A percentile compares a stretch with the other conserved stretches of the same genome.
These are phyloP conservation scores for Venturia carpophila DNA, from an alignment of 2,329 filamentous ascomycete genomes.

Conservation along the genomic window DNA sequence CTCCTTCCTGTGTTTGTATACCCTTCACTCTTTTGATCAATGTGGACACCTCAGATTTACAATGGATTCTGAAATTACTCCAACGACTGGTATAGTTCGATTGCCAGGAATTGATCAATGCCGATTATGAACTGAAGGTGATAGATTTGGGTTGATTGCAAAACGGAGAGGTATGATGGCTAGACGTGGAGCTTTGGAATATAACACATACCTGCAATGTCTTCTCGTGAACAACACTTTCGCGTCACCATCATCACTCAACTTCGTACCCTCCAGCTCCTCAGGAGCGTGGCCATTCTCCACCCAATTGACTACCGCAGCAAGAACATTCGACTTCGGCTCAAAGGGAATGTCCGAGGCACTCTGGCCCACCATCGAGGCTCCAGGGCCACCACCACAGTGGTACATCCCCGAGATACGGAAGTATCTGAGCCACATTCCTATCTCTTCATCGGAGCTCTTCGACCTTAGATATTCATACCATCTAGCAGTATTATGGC, in stretches of 20 bases:
- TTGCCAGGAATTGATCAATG: no score
- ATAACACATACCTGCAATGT: conserved; percentile 14
- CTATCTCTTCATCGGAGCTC: neutral
- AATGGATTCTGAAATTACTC: no score
- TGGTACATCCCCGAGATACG: conserved; percentile 18
- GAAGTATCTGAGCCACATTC: conserved; percentile 13
- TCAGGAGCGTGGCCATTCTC: conserved; percentile 16
- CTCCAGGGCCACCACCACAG: conserved; percentile 15
- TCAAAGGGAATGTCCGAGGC: neutral
- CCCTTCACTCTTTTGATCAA: no score
- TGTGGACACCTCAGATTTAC: no score
- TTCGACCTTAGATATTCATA: conserved; percentile 6
- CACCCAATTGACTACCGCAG: conserved; percentile 18
- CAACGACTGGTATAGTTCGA: no score
- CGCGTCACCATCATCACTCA: neutral
- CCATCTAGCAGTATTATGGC: conserved; percentile 14
- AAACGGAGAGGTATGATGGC: neutral
- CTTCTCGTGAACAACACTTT: conserved; percentile 5
- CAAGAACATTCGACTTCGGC: conserved; percentile 15
- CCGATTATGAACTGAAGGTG: no score
- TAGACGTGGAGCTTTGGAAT: no score
- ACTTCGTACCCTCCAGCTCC: conserved; percentile 12
- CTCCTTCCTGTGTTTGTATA: no score
- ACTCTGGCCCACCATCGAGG: conserved; percentile 15
- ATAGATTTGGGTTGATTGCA: neutral